Percentiles rank a stretch among this genome's conserved stretches.
Conservation (phyloP, 345 rosid genomes). For the Euphorbia pulcherrima region DNA sequence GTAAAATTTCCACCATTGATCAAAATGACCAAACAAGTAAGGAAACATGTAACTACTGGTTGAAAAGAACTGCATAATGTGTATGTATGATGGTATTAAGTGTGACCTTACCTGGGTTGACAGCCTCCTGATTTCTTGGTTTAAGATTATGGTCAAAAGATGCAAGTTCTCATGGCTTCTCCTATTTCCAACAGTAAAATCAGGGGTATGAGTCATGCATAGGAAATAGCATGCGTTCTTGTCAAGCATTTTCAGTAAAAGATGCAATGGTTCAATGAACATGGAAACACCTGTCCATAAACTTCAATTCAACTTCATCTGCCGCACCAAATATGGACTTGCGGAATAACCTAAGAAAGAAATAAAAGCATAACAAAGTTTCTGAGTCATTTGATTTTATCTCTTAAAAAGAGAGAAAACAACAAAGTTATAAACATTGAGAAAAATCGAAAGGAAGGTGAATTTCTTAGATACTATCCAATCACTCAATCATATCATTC, state of each 20-base stretch:
- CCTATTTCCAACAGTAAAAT: slow-evolving; percentile 17
- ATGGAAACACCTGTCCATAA: slow-evolving; percentile 69
- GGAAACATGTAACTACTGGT: not conserved
- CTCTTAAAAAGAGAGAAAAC: slow-evolving; percentile 5
- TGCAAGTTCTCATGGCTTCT: slow-evolving; percentile 80
- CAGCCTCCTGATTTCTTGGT: slow-evolving; percentile 82
- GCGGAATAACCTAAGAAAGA: slow-evolving; percentile 66
- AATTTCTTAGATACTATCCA: no score
- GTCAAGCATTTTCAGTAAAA: no score
- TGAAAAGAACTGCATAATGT: no score
- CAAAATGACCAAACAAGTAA: not conserved
- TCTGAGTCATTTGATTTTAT: no score
- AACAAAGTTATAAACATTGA: not conserved
- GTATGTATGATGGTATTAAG: not conserved
- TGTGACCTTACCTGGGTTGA: slow-evolving; percentile 63
- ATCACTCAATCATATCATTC: no score
- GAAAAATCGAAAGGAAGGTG: no score
- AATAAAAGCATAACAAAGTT: not conserved
- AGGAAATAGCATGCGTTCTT: no score
- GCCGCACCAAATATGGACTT: slow-evolving; percentile 91
- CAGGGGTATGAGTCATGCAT: no score
- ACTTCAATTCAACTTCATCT: slow-evolving; percentile 89
- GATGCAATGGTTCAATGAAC: no score
- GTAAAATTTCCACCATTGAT: no score
- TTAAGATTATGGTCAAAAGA: slow-evolving; percentile 72